phyloP scores from a whole-genome alignment of 139 green algal species.

The Chlamydomonas incerta region DNA sequence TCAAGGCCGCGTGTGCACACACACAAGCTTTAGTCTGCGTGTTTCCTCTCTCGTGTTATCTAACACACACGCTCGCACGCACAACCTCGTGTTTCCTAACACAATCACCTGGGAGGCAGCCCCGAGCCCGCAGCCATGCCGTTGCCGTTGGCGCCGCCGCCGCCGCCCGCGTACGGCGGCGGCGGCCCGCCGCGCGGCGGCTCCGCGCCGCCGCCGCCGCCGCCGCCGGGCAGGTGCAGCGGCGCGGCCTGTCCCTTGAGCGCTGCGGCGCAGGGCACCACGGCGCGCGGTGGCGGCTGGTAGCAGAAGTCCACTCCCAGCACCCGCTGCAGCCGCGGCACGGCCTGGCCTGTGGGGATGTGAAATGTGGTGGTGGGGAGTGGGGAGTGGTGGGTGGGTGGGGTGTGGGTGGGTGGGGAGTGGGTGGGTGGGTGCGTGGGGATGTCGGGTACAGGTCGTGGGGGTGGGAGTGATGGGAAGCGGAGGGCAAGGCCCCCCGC shows the following conservation, averaged over 20 bases:
- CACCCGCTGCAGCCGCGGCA: constrained; percentile 82
- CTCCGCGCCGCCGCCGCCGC: too few species aligned
- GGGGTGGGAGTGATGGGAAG: too few species aligned
- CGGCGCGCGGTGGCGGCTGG: constrained; percentile 83
- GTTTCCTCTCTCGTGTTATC: too few species aligned
- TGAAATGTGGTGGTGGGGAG: background rate
- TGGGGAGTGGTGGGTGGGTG: background rate
- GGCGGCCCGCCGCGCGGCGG: too few species aligned
- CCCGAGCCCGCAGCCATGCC: too few species aligned
- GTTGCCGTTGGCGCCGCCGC: background rate
- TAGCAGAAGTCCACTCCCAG: constrained; percentile 90
- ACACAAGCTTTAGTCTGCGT: too few species aligned
- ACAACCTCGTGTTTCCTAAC: too few species aligned
- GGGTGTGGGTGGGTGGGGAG: too few species aligned
- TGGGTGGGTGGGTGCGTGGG: too few species aligned
- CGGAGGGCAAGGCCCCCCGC: too few species aligned
- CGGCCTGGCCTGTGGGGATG: constrained; percentile 74
- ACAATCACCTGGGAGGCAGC: background rate
- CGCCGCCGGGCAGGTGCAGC: background rate
- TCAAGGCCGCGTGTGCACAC: too few species aligned
- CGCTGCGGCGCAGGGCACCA: constrained; percentile 81
- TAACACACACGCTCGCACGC: background rate
- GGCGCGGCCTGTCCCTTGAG: constrained; percentile 64
- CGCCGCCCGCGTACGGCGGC: background rate
- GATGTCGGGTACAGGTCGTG: too few species aligned